phyloP scores from a whole-genome alignment of 441 rosid genomes.

The Populus tomentosa region DNA sequence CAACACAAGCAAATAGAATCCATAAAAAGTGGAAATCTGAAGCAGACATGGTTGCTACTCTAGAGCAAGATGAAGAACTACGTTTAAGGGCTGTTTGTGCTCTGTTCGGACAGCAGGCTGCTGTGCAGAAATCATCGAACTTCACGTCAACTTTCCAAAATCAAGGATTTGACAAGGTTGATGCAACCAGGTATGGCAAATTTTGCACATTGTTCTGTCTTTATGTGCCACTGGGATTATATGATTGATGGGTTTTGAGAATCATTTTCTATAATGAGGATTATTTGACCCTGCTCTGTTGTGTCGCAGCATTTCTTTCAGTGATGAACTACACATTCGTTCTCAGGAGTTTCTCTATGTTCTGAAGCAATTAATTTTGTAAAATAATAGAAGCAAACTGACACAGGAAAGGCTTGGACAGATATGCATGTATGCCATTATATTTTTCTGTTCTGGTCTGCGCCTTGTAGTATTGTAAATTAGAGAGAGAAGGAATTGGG shows the following conservation, averaged over 20 bases:
- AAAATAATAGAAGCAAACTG: neutral
- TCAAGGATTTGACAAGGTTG: slow-evolving; percentile 10
- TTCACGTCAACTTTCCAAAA: slow-evolving; percentile 1
- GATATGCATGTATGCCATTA: neutral
- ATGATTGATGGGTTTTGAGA: neutral
- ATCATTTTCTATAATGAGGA: neutral
- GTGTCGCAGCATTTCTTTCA: neutral
- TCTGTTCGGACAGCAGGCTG: slow-evolving; percentile 21
- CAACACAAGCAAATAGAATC: neutral
- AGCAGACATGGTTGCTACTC: slow-evolving; percentile 17
- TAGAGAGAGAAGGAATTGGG: neutral
- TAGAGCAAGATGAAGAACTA: slow-evolving; percentile 18
- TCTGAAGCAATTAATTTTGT: neutral
- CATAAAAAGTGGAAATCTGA: slow-evolving; percentile 21
- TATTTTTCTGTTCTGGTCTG: neutral
- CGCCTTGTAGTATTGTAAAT: too few species aligned
- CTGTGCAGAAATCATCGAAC: neutral
- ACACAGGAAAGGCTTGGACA: neutral
- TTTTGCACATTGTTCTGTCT: neutral
- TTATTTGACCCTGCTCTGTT: neutral
- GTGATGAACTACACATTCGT: neutral
- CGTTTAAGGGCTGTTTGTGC: slow-evolving; percentile 40
- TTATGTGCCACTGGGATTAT: neutral
- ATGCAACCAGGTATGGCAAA: slow-evolving; percentile 20
- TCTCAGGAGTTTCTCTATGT: neutral